Evolutionary conservation across 805 yeast species (phyloP).

Genomic region (Saccharomycopsis babjevae): DNA sequence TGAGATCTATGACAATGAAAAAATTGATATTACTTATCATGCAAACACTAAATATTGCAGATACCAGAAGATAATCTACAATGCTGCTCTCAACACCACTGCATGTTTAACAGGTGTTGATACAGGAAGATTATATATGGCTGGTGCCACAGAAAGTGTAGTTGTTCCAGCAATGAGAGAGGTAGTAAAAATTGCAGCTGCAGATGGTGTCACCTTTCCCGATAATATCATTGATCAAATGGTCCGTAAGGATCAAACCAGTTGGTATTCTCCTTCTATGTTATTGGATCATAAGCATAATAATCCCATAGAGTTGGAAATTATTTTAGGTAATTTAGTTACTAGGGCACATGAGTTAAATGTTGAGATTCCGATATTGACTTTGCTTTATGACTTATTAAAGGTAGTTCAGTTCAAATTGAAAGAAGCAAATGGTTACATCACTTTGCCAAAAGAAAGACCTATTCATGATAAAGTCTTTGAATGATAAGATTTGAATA

Average conservation of each 20-base stretch:
- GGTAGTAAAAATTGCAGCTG: conserved; percentile 53
- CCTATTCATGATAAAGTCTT: conserved; percentile 5
- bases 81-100: conserved; percentile 54
- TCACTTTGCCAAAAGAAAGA: conserved; percentile 13
- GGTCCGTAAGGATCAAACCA: conserved; percentile 48
- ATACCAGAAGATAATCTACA: conserved; percentile 61
- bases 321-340: conserved; percentile 58
- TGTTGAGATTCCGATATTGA: conserved; percentile 49
- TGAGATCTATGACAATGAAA: conserved; percentile 33
- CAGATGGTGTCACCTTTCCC: conserved; percentile 52
- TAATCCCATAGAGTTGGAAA: conserved; percentile 62
- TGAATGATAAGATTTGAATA: not conserved
- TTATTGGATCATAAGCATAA: conserved; percentile 54
- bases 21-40: conserved; percentile 32
- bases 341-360: conserved; percentile 36
- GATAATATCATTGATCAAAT: conserved; percentile 36
- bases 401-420: conserved; percentile 50
- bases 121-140: conserved; percentile 39
- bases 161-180: conserved; percentile 59
- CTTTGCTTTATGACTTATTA: conserved; percentile 47
- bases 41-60: conserved; percentile 42
- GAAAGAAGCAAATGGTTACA: conserved; percentile 46
- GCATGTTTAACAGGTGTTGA: conserved; percentile 51
- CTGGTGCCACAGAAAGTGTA: conserved; percentile 33
- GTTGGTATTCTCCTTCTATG: conserved; percentile 63